phyloP scores from a whole-genome alignment of 208 protist genomes.

The Trypanosoma brucei region DNA sequence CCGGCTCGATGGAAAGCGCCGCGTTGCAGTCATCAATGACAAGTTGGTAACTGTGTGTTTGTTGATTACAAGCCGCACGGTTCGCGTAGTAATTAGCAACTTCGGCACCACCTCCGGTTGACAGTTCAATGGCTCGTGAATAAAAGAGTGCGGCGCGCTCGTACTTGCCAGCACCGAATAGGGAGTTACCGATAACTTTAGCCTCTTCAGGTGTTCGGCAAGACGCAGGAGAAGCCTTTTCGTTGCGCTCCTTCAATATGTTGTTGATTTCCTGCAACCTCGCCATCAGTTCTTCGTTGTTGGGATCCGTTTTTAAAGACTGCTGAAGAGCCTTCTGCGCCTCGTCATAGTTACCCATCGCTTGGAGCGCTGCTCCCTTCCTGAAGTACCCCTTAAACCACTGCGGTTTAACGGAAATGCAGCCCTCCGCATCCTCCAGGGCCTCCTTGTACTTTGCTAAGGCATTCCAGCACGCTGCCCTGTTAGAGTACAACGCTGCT shows the following conservation, averaged over 20 bases:
- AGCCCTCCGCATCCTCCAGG: constrained; percentile 71
- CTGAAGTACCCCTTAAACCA: constrained; percentile 92
- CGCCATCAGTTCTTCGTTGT: constrained; percentile 77
- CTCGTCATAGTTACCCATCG: constrained; percentile 69
- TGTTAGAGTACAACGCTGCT: constrained; percentile 87
- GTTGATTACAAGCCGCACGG: constrained; percentile 87
- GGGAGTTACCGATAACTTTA: constrained; percentile 84
- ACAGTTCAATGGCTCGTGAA: constrained; percentile 85
- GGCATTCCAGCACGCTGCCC: constrained; percentile 78
- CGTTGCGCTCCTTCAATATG: constrained; percentile 71
- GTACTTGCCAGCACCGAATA: constrained; percentile 88
- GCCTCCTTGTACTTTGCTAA: constrained; percentile 75
- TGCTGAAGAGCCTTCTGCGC: constrained; percentile 77
- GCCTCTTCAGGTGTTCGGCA: constrained; percentile 87
- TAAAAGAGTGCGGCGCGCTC: constrained; percentile 86
- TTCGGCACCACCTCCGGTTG: constrained; percentile 60
- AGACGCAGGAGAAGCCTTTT: constrained; percentile 59
- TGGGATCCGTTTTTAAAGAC: constrained; percentile 67
- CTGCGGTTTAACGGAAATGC: constrained; percentile 76
- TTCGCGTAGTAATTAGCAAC: constrained; percentile 84
- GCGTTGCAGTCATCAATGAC: constrained; percentile 86
- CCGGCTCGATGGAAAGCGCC: constrained; percentile 70
- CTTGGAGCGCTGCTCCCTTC: constrained; percentile 76
- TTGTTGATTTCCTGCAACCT: constrained; percentile 66
- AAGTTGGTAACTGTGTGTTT: constrained; percentile 79